These are phyloP conservation scores for Lactarius indigo DNA, from an alignment of 768 basidiomycete species.

Conservation along the genomic window DNA sequence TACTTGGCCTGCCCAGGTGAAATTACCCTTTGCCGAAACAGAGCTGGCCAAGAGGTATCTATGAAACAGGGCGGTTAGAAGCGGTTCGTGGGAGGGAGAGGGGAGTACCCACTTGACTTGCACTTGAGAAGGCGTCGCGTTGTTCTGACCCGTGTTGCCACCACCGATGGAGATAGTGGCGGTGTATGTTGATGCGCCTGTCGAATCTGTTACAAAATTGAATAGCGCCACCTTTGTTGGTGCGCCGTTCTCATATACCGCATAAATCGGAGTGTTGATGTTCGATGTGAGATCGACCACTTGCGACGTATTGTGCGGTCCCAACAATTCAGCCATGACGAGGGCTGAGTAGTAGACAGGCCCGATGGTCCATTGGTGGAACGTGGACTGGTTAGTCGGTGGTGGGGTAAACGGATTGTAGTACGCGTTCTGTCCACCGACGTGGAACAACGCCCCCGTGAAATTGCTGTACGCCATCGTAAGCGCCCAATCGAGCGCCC, in stretches of 20 bases:
- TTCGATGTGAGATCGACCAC: slow-evolving; percentile 57
- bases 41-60: slow-evolving; percentile 57
- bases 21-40: slow-evolving; percentile 57
- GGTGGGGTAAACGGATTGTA: slow-evolving; percentile 56
- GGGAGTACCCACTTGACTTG: slow-evolving; percentile 46
- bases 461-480: slow-evolving; percentile 50
- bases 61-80: neutral
- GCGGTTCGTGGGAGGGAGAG: neutral
- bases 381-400: slow-evolving; percentile 50
- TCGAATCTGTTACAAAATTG: slow-evolving; percentile 65
- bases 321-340: slow-evolving; percentile 65
- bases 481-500: slow-evolving; percentile 51
- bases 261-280: slow-evolving; percentile 56
- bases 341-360: slow-evolving; percentile 72
- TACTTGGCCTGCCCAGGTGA: slow-evolving; percentile 80
- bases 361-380: slow-evolving; percentile 70
- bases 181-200: slow-evolving; percentile 51
- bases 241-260: slow-evolving; percentile 66
- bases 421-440: slow-evolving; percentile 61
- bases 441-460: slow-evolving; percentile 42
- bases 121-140: slow-evolving; percentile 44
- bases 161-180: slow-evolving; percentile 49
- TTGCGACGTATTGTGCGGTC: slow-evolving; percentile 56
- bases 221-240: slow-evolving; percentile 63
- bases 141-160: slow-evolving; percentile 39